Base-by-base conservation (phyloP, 495 filamentous ascomycete genomes). In the Chaetomium cochliodes region DNA sequence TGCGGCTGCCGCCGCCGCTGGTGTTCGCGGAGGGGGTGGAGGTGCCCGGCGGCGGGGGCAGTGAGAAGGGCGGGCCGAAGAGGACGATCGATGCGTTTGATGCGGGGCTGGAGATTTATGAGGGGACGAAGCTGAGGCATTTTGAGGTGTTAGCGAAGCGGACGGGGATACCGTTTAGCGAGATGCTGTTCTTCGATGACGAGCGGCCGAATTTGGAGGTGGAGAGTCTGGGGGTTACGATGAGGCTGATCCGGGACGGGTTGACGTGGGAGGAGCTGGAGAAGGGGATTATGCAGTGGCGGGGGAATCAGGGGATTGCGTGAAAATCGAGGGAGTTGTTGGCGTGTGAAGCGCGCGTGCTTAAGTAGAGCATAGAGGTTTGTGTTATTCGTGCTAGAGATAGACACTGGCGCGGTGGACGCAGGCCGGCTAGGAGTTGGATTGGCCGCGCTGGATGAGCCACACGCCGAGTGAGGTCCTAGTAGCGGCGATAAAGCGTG, bases 141-240 rank as follows among this genome's bases (percentile, higher is more conserved):
- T 96, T 98, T 67, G 78, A 85, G 67, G 77, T 81, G 15, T 78
- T 98, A 58, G 80, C 88, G 3, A 84, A 88, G 75, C 76, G 83
- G 25, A 90, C 87, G 26, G 85, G 86, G 53, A 71, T 91, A 20
- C 76, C 77, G 54, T 96, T 87, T 70, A 82, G 86, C 50, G 90
- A 97, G 52, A 97, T 97, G 91, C 71, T 98, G 64, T 98, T 98
- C 69, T 98, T 97, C 70, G 93, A 98, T 69, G 93, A 98, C 67
- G 93, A 98, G 84, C 77, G 82, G 52, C 79, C 93, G 64, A 98
- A 98, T 74, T 78, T 82, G 44, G 91, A 96, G 75, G 93, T 96
- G 0, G 90, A 93, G 79, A 87, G 81, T 58, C 66, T 97, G 58
- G 92, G 92, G 2, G 90, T 97, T 28, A 88, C 87, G 8, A 96